Evolutionary conservation across 2,329 filamentous ascomycete genomes (phyloP), one percentile per base, ranked within the genome.

Genomic region (Ampelomyces quisqualis): DNA sequence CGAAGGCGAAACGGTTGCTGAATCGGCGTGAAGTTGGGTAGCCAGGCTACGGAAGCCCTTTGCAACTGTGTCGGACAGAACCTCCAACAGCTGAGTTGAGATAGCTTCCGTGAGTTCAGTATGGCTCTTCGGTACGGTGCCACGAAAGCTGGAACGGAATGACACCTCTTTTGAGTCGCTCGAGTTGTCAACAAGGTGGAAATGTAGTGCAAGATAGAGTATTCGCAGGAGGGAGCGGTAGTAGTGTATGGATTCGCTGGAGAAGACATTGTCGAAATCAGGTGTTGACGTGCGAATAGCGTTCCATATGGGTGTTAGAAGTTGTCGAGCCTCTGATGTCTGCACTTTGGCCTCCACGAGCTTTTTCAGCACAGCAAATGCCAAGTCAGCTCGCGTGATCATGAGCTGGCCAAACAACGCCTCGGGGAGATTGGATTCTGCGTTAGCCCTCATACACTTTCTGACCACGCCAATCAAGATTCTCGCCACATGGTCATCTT

Each of bases 211-310:
- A 32, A 97, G 82, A 61, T 93, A 96, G 4, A 98, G 77, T 3
- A 91, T 81, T 58, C 88, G 89, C 13, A 97, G 76, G 7, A 95
- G 78, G 0, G 84, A 85, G 34, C 93, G 85, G 67, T 94, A 94
- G 62, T 95, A 91, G 22, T 79, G 73, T 7, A 73, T 82, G 49
- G 82, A 75, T 11, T 78, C 74, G 38, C 74, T 73, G 3, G 73
- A 71, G 40, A 83, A 72, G 1, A 79, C 78, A 34, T 74, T 71
- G 45, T 84, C 81, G 50, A 85, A 85, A 28, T 80, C 77, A 5
- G 74, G 64, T 38, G 75, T 73, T 8, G 77, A 72, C 36, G 70
- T 68, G 24, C 74, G 73, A 32, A 85, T 74, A 10, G 81, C 74
- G 33, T 78, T 75, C 82, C 83, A 88, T 5, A 79, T 77, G 9